These are phyloP conservation scores for Pugionium cornutum DNA, from an alignment of 345 rosid genomes.

Conservation along the genomic window DNA sequence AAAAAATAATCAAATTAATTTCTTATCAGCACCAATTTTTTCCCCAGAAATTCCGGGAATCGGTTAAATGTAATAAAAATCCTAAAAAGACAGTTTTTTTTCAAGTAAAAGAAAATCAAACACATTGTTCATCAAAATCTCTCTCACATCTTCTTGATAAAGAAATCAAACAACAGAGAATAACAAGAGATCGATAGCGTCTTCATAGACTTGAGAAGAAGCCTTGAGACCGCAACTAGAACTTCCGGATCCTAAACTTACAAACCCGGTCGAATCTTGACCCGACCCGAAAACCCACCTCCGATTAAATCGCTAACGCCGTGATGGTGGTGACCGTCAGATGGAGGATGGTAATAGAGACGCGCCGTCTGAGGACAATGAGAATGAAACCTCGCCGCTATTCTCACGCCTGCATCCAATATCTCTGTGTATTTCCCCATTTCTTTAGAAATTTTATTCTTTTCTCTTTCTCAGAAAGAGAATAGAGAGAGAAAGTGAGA, in stretches of 20 bases:
- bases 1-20: too few species aligned
- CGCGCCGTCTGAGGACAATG: conserved; percentile 90
- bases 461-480: neutral
- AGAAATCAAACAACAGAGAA: conserved; percentile 41
- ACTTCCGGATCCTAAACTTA: conserved; percentile 30
- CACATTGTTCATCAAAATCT: too few species aligned
- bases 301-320: conserved; percentile 33
- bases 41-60: too few species aligned
- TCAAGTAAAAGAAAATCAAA: too few species aligned
- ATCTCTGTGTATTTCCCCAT: conserved; percentile 79
- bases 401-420: conserved; percentile 69
- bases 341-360: conserved; percentile 72
- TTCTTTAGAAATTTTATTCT: neutral
- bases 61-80: too few species aligned
- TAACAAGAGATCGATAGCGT: conserved; percentile 28
- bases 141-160: neutral
- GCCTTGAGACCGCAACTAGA: conserved; percentile 29
- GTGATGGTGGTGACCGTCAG: conserved; percentile 45
- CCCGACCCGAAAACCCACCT: conserved; percentile 29
- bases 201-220: conserved; percentile 26
- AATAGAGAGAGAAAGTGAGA: conserved; percentile 3
- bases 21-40: too few species aligned
- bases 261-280: conserved; percentile 39
- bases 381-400: conserved; percentile 74
- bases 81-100: too few species aligned